A percentile compares a stretch with the other conserved stretches of the same genome.
phyloP scores from a whole-genome alignment of 2,329 filamentous ascomycete species.

The Eurotiales sp. region DNA sequence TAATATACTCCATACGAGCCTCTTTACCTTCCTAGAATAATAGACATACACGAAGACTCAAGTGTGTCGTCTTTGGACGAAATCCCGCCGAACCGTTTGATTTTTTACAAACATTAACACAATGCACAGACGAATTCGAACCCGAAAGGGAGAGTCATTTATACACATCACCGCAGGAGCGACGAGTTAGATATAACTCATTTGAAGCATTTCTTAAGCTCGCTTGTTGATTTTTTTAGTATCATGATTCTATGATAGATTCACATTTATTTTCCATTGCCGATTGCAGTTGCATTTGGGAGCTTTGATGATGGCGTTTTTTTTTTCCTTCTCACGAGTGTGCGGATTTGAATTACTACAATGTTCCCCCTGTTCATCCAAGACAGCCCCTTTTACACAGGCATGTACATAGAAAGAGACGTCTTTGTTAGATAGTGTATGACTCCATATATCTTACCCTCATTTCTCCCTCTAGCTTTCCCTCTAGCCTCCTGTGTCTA shows the following conservation, averaged over 20 bases:
- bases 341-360: background rate
- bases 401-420: background rate
- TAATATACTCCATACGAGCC: constrained; percentile 92
- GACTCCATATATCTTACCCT: too few species aligned
- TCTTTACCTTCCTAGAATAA: constrained; percentile 90
- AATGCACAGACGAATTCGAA: background rate
- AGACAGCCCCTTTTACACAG: background rate
- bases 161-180: background rate
- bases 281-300: background rate
- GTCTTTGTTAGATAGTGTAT: too few species aligned
- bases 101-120: background rate
- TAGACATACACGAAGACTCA: constrained; percentile 2
- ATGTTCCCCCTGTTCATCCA: background rate
- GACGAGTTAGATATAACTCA: constrained; percentile 22
- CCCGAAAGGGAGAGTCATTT: background rate
- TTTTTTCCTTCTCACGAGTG: background rate
- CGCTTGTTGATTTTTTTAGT: background rate
- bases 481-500: too few species aligned
- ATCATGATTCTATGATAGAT: too few species aligned
- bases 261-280: too few species aligned
- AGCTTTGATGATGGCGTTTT: background rate
- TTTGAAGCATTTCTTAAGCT: constrained; percentile 14
- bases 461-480: too few species aligned
- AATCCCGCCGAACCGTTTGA: background rate
- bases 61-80: background rate